These are phyloP conservation scores for Mycena galopus DNA, from an alignment of 768 basidiomycete species.

Conservation along the genomic window DNA sequence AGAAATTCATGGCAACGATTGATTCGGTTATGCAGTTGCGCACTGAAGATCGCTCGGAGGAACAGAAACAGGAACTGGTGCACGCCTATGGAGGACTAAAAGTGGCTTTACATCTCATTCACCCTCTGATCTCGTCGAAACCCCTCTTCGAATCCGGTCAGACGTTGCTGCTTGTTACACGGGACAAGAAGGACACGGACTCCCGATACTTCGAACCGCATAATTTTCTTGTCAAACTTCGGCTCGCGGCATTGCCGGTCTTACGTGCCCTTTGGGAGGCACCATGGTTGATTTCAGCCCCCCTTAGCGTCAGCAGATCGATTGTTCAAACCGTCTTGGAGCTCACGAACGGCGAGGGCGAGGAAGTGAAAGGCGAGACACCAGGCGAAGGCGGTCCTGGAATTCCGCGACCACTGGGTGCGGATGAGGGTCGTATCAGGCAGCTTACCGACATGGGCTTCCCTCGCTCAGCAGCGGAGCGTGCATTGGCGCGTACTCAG, in stretches of 20 bases:
- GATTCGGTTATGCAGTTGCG: slow-evolving; percentile 62
- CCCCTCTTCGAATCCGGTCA: slow-evolving; percentile 89
- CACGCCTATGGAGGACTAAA: slow-evolving; percentile 88
- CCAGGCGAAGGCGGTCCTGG: slow-evolving; percentile 48
- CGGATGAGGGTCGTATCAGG: slow-evolving; percentile 83
- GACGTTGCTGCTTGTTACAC: slow-evolving; percentile 76
- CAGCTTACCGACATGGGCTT: slow-evolving; percentile 98
- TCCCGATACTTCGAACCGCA: slow-evolving; percentile 86
- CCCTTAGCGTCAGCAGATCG: slow-evolving; percentile 79
- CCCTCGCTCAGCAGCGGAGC: slow-evolving; percentile 86
- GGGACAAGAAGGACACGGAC: slow-evolving; percentile 85
- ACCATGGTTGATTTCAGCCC: slow-evolving; percentile 83
- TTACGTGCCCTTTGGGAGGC: slow-evolving; percentile 84
- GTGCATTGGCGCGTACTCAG: slow-evolving; percentile 84
- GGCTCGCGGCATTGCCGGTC: slow-evolving; percentile 77
- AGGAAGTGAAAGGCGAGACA: slow-evolving; percentile 69
- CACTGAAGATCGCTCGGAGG: slow-evolving; percentile 69
- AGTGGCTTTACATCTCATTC: slow-evolving; percentile 82
- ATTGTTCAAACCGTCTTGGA: slow-evolving; percentile 85
- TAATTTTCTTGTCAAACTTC: slow-evolving; percentile 87
- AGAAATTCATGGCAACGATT: slow-evolving; percentile 68
- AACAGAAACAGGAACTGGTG: slow-evolving; percentile 72
- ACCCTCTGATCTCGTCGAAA: slow-evolving; percentile 82
- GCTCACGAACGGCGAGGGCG: slow-evolving; percentile 85
- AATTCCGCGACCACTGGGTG: slow-evolving; percentile 57